phyloP scores from a whole-genome alignment of 2,329 filamentous ascomycete species.

The Colletotrichum lentis region DNA sequence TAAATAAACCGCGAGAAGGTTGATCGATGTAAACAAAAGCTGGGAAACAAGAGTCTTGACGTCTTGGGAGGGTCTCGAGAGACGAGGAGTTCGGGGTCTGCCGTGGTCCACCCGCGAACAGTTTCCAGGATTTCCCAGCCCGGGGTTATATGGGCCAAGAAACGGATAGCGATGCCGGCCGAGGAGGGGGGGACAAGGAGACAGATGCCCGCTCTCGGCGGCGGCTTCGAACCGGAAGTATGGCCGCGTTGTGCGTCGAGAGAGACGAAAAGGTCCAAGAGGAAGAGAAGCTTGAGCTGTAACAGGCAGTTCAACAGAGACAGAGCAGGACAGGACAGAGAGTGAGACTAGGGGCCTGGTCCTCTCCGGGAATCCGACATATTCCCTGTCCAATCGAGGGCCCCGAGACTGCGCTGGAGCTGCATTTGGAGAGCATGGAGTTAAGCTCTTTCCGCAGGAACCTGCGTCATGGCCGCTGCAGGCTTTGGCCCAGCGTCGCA shows the following conservation, averaged over 20 bases:
- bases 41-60: not conserved
- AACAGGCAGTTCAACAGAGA: not conserved
- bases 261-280: not conserved
- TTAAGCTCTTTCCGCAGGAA: constrained; percentile 34
- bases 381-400: constrained; percentile 33
- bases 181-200: constrained; percentile 19
- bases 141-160: constrained; percentile 34
- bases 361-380: constrained; percentile 30
- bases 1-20: constrained; percentile 6
- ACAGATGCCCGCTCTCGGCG: constrained; percentile 1
- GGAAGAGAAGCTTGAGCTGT: not conserved
- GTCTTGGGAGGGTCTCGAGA: not conserved
- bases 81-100: constrained; percentile 28
- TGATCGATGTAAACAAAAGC: constrained; percentile 12
- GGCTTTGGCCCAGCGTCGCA: not conserved
- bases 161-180: constrained; percentile 31
- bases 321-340: constrained; percentile 15
- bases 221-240: not conserved
- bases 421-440: constrained; percentile 15
- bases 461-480: constrained; percentile 35
- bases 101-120: constrained; percentile 18
- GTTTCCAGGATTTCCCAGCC: constrained; percentile 29
- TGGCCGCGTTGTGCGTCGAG: not conserved
- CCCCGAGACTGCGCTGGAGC: constrained; percentile 14
- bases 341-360: constrained; percentile 9